phyloP scores from a whole-genome alignment of 306 rosid genomes.

The Acacia melanoxylon region DNA sequence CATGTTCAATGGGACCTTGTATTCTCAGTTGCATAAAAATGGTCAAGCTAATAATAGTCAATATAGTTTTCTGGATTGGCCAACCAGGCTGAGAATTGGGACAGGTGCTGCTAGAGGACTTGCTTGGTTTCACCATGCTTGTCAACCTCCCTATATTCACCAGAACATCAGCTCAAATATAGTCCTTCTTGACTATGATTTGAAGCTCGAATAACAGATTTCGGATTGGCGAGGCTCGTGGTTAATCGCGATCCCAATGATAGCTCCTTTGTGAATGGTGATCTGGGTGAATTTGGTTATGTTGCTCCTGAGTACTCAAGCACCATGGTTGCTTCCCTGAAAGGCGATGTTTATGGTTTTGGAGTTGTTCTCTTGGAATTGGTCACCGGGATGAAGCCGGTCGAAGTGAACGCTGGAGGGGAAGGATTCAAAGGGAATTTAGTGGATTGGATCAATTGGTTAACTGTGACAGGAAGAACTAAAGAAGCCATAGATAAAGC shows the following conservation, averaged over 20 bases:
- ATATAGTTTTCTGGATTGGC: constrained; percentile 57
- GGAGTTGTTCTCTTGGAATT: constrained; percentile 62
- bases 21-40: constrained; percentile 46
- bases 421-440: constrained; percentile 54
- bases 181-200: constrained; percentile 60
- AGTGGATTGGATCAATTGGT: constrained; percentile 52
- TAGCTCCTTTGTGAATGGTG: constrained; percentile 54
- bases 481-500: constrained; percentile 48
- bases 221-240: constrained; percentile 55
- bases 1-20: constrained; percentile 58
- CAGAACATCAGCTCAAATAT: constrained; percentile 57
- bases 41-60: constrained; percentile 49
- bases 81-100: constrained; percentile 54
- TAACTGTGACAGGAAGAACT: constrained; percentile 39
- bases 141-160: constrained; percentile 55
- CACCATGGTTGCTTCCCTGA: constrained; percentile 53
- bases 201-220: constrained; percentile 59
- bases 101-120: constrained; percentile 61
- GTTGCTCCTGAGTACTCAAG: constrained; percentile 64
- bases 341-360: constrained; percentile 62
- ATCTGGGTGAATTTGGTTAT: constrained; percentile 57
- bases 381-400: constrained; percentile 56
- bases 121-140: constrained; percentile 67
- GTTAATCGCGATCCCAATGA: constrained; percentile 47
- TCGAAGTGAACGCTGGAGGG: constrained; percentile 40